Evolutionary conservation across 768 basidiomycete genomes (phyloP), one percentile per base, ranked within the genome.

Genomic region (Hortiboletus campestris): DNA sequence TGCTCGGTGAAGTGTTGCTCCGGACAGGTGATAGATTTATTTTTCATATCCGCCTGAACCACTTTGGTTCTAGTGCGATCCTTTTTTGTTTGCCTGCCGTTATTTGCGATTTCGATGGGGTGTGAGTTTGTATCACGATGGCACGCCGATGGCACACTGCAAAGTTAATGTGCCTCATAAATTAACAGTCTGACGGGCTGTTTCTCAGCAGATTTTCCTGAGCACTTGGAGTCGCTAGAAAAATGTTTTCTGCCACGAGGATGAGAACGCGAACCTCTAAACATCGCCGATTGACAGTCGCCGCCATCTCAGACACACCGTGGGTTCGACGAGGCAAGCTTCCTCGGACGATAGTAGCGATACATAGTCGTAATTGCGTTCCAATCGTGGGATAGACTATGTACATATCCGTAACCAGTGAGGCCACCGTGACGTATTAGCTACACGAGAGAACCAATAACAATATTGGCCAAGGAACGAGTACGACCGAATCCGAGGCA

Each of bases 171-270:
- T 28, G 8, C 41, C 31, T 40, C n/a, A 25, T 25, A 4, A n/a
- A n/a, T n/a, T n/a, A n/a, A n/a, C n/a, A 32, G 8, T 28, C 31
- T 42, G 22, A 36, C 38, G 25, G 12, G 20, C 46, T 2, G 16
- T 36, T 54, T 55, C 56, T 47, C 46, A 55, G 34, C 56, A n/a
- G 34, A 32, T 36, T 47, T 54, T 35, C 38, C 32, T 17, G 38
- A 46, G 29, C 12, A 32, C 22, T 32, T 8, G 11, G 42, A 7
- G 16, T 14, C 10, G 10, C 46, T 4, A 17, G 34, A 5, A 2
- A 12, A 32, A 8, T 17, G 16, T 22, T 1, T 29, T 36, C 11
- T 36, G 10, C 20, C 38, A 20, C 35, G 14, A 42, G 28, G 41
- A 43, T 14, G 40, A 22, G 46, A 49, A 36, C 25, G 25, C 2